Conservation (phyloP, 371 early-diverging fungal species). For the Rhizomucor pusillus region DNA sequence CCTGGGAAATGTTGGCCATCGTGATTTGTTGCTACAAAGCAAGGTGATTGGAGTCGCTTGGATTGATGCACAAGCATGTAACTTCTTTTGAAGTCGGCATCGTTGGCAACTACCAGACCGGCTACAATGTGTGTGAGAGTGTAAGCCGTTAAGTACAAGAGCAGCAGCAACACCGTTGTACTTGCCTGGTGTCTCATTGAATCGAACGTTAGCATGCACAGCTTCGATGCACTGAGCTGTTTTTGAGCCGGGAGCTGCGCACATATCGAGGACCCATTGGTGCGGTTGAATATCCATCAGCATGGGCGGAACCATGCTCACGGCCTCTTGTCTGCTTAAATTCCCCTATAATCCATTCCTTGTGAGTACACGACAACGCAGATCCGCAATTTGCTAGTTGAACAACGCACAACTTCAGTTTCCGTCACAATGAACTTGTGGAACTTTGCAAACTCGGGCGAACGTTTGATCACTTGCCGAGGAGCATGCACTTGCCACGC, state of each 20-base stretch:
- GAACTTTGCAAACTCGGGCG: slow-evolving; percentile 74
- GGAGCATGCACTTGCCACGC: slow-evolving; percentile 83
- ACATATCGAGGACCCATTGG: slow-evolving; percentile 90
- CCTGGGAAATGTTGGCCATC: slow-evolving; percentile 93
- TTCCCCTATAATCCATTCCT: slow-evolving; percentile 65
- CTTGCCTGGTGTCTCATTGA: slow-evolving; percentile 61
- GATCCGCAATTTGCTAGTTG: no score
- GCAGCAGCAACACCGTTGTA: background rate
- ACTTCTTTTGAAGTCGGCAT: slow-evolving; percentile 88
- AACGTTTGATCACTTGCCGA: slow-evolving; percentile 70
- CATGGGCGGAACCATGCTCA: slow-evolving; percentile 98
- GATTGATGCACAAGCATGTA: slow-evolving; percentile 96
- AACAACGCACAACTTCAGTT: slow-evolving; percentile 72
- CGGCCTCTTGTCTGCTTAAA: slow-evolving; percentile 96
- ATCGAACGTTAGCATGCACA: slow-evolving; percentile 69
- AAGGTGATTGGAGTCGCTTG: slow-evolving; percentile 88
- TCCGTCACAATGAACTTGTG: slow-evolving; percentile 93
- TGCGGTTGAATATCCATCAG: slow-evolving; percentile 90
- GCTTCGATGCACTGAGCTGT: slow-evolving; percentile 95
- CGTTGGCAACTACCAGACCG: slow-evolving; percentile 97
- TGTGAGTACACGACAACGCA: background rate
- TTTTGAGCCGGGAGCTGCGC: slow-evolving; percentile 91
- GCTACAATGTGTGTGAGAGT: slow-evolving; percentile 16
- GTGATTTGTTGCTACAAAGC: slow-evolving; percentile 95
- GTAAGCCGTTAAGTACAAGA: background rate